Conservation (phyloP, 1,284 basidiomycete genomes). For the Cutaneotrichosporon cyanovorans region DNA sequence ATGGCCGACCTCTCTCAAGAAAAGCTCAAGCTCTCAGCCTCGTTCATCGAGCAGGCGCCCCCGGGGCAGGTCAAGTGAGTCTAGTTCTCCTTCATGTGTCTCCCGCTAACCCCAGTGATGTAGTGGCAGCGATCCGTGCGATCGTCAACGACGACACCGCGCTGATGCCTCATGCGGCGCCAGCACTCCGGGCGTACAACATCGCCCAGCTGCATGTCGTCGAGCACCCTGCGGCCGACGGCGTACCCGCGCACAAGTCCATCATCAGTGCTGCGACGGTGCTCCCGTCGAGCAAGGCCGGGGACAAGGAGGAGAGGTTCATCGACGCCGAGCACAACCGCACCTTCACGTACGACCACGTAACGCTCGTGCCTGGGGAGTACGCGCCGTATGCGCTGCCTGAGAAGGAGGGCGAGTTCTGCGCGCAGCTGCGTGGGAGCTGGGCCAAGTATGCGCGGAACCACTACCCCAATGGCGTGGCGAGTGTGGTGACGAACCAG, state of each 20-base stretch:
- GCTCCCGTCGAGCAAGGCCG: constrained; percentile 19
- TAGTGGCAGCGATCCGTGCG: constrained; percentile 75
- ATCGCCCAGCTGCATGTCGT: constrained; percentile 73
- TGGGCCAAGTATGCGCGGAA: constrained; percentile 63
- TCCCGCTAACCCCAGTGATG: constrained; percentile 53
- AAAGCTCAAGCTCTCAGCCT: constrained; percentile 52
- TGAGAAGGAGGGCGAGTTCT: constrained; percentile 61
- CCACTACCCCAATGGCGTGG: constrained; percentile 68
- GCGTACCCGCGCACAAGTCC: constrained; percentile 24
- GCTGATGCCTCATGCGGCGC: constrained; percentile 66
- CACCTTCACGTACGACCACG: constrained; percentile 72
- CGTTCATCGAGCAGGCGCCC: constrained; percentile 77
- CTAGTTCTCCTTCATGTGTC: not conserved
- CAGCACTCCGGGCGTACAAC: constrained; percentile 74
- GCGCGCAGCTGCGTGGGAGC: constrained; percentile 61
- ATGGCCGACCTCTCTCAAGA: constrained; percentile 36
- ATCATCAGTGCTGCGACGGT: constrained; percentile 33
- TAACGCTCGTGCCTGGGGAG: constrained; percentile 59
- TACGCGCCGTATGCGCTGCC: constrained; percentile 58
- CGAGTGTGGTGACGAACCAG: constrained; percentile 55
- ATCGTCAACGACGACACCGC: constrained; percentile 77
- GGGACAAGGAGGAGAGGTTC: constrained; percentile 55
- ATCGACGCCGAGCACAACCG: constrained; percentile 69
- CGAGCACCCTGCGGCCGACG: constrained; percentile 48
- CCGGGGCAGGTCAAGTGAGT: constrained; percentile 79